phyloP scores from a whole-genome alignment of 371 early-diverging fungal genomes.

The Mucor sp. region DNA sequence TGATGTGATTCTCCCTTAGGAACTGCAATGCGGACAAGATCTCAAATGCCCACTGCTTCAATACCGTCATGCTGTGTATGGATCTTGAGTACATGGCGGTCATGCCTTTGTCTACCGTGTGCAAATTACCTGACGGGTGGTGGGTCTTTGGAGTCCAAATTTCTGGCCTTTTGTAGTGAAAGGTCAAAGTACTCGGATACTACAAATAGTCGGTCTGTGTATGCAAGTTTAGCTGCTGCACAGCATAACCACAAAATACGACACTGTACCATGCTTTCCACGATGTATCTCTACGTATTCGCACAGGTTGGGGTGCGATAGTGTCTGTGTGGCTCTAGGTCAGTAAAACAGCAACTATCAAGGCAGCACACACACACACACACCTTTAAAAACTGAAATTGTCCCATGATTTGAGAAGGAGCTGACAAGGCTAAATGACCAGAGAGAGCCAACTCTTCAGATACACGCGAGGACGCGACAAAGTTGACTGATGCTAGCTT shows the following conservation, averaged over 20 bases:
- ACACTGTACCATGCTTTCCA: conserved; percentile 59
- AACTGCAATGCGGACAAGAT: conserved; percentile 56
- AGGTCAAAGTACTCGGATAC: conserved; percentile 58
- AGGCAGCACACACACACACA: conserved; percentile 27
- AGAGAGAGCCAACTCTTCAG: conserved; percentile 45
- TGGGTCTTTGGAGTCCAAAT: conserved; percentile 19
- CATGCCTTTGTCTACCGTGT: background rate
- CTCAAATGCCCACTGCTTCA: conserved; percentile 61
- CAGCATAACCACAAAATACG: background rate
- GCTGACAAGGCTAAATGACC: conserved; percentile 55
- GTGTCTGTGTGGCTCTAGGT: conserved; percentile 30
- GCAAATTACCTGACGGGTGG: conserved; percentile 20
- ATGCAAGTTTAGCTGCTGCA: background rate
- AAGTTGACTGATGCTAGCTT: conserved; percentile 46
- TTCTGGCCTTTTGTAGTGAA: conserved; percentile 37
- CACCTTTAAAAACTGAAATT: conserved; percentile 61
- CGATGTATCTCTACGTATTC: conserved; percentile 63
- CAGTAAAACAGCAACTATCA: background rate
- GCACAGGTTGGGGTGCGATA: conserved; percentile 59
- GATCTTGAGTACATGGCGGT: background rate
- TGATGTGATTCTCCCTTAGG: conserved; percentile 48
- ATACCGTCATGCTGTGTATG: conserved; percentile 8
- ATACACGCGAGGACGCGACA: conserved; percentile 44
- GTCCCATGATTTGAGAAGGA: conserved; percentile 62
- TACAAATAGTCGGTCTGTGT: conserved; percentile 60